Conservation (phyloP, 164 flowering plant genomes). For the Vitis rotundifolia region DNA sequence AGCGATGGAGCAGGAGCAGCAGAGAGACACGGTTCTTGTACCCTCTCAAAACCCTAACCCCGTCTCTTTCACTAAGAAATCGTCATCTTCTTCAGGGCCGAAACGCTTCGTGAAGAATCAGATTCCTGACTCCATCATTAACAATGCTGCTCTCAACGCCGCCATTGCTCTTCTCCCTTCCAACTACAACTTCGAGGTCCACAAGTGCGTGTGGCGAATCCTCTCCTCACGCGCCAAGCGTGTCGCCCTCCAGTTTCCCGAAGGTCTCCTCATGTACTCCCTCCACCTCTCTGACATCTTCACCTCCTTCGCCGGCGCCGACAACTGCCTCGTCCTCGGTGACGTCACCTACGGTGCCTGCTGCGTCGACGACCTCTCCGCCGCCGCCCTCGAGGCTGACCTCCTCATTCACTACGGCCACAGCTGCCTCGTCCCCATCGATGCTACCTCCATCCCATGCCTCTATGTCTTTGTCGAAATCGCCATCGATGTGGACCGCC, state of each 20-base stretch:
- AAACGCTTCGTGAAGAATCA: constrained; percentile 84
- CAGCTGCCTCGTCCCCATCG: constrained; percentile 86
- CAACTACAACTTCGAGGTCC: constrained; percentile 92
- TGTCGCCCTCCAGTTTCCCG: constrained; percentile 95
- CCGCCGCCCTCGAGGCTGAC: constrained; percentile 75
- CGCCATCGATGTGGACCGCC: constrained; percentile 53
- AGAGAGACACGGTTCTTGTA: no score
- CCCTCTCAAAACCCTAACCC: no score
- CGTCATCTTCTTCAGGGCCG: constrained; percentile 30
- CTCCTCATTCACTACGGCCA: constrained; percentile 93
- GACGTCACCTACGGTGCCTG: constrained; percentile 99
- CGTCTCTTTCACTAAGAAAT: no score
- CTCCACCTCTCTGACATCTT: constrained; percentile 82
- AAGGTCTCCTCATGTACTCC: constrained; percentile 94
- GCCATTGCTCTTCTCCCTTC: constrained; percentile 80
- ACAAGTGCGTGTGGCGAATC: constrained; percentile 86
- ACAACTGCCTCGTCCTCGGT: constrained; percentile 78
- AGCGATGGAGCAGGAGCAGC: no score
- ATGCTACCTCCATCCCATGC: constrained; percentile 64
- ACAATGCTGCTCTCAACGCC: constrained; percentile 66
- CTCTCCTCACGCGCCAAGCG: constrained; percentile 56
- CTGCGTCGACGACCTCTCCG: constrained; percentile 89
- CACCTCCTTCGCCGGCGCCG: constrained; percentile 55
- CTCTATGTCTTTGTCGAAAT: constrained; percentile 93
- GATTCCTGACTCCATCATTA: constrained; percentile 77